These are phyloP conservation scores for Phytopythium cucurbitacearum DNA, from an alignment of 352 stramenopile genomes.

Conservation along the genomic window DNA sequence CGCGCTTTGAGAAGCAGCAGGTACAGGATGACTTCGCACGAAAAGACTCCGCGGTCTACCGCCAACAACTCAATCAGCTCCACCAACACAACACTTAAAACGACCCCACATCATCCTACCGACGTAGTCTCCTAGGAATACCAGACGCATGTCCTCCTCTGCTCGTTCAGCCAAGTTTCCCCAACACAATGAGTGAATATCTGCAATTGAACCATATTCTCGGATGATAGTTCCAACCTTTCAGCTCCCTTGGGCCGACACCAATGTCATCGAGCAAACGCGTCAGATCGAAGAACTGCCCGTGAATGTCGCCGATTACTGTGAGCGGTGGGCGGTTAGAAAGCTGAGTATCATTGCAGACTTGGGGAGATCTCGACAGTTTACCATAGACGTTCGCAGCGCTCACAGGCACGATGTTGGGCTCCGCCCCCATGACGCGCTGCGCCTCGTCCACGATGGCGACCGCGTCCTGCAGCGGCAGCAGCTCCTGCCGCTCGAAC, in stretches of 20 bases:
- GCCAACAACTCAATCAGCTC: neutral
- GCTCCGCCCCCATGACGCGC: conserved; percentile 49
- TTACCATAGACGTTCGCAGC: conserved; percentile 22
- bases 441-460: conserved; percentile 66
- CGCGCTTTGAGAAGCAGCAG: conserved; percentile 64
- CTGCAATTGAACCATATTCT: neutral
- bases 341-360: neutral
- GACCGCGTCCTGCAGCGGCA: conserved; percentile 56
- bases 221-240: neutral
- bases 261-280: conserved; percentile 48
- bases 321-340: conserved; percentile 2
- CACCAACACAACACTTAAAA: neutral
- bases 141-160: conserved; percentile 47
- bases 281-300: conserved; percentile 78
- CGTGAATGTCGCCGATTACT: conserved; percentile 84
- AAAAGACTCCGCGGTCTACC: conserved; percentile 70
- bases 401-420: conserved; percentile 51
- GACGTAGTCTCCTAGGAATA: conserved; percentile 82
- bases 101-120: conserved; percentile 15
- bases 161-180: neutral
- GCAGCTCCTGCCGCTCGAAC: conserved; percentile 57
- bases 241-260: conserved; percentile 6
- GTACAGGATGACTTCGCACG: conserved; percentile 79
- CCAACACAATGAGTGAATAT: neutral
- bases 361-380: neutral